phyloP scores from a whole-genome alignment of 148 eudicot species.

The Rheum nobile region DNA sequence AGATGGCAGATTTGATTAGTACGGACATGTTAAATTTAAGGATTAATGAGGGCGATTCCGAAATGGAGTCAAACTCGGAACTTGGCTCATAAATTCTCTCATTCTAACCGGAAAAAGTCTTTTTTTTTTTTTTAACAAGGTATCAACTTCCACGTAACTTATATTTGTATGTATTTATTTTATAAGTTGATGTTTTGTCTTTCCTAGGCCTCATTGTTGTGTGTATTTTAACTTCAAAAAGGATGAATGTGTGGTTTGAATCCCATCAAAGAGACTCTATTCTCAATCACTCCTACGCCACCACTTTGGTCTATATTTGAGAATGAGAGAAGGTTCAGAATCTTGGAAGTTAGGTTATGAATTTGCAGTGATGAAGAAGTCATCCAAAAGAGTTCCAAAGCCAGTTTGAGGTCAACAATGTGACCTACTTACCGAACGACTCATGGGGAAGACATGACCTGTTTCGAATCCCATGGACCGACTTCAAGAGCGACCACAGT shows the following conservation, averaged over 20 bases:
- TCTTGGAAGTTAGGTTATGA: constrained; percentile 60
- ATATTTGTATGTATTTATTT: too few relatives aligned
- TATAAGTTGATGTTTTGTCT: neutral
- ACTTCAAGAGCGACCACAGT: constrained; percentile 73
- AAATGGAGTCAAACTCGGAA: neutral
- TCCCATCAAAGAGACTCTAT: constrained; percentile 28
- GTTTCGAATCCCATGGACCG: constrained; percentile 65
- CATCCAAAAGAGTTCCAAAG: constrained; percentile 50
- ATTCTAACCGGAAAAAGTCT: neutral
- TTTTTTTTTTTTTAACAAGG: neutral
- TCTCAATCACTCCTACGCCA: constrained; percentile 57
- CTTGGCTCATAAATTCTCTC: neutral
- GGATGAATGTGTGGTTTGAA: constrained; percentile 52
- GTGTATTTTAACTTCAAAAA: constrained; percentile 72
- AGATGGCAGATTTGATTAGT: too few relatives aligned
- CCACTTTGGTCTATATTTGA: constrained; percentile 62
- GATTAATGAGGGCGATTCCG: too few relatives aligned
- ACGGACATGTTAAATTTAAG: too few relatives aligned
- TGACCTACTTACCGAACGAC: neutral
- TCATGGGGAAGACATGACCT: neutral
- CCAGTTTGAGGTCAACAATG: constrained; percentile 61
- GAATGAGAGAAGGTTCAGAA: constrained; percentile 66
- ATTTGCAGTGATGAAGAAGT: constrained; percentile 68
- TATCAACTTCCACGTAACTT: neutral
- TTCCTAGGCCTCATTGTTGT: constrained; percentile 42